Base-by-base conservation (phyloP, 345 rosid genomes). In the Lepidium aucheri region DNA sequence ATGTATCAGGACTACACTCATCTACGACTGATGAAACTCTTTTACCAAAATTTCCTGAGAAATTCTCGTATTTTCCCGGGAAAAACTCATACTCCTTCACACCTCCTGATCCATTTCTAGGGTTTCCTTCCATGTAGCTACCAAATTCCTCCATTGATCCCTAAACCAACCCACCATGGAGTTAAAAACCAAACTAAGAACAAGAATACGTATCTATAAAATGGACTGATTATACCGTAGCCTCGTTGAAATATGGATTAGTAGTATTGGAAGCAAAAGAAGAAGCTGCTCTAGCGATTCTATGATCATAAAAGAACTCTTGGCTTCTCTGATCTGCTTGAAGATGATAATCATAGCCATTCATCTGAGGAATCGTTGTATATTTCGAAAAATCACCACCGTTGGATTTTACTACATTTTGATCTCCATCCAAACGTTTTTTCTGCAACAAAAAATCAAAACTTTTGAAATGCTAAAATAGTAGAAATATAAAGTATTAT, bases 11-110 rank as follows among this genome's bases (percentile, higher is more conserved):
- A 51, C 73, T 53, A 50, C 17, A 74, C 24, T 60, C 68, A 73
- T 58, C 68, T 52, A 65, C 8, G 17, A 36, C n/a, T 52, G 72
- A 52, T 65, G 75, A 17, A 63, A 67, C 80, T 52, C 76, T 32
- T 40, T 60, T 39, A 12, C 49, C 35, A 26, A 62, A 56, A 16
- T 72, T 80, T 55, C 80, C 87, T 44, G 83, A 59, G 22, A 74
- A 64, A 61, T 17, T 67, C 28, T 63, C 74, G 47, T 67, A 70
- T 69, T 74, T 82, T 44, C 78, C 82, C 3, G 96, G 92, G 34
- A 92, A 87, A 46, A 92, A 84, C 46, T 92, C 91, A 58, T 87
- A 80, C 72, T 86, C 95, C 84, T 77, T 75, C 8, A 81, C 53
- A 16, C 33, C 41, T 59, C 53, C 69, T 33, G 72, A 59, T 17